Evolutionary conservation across 345 rosid species (phyloP).

Genomic region (Rhodamnia argentea): DNA sequence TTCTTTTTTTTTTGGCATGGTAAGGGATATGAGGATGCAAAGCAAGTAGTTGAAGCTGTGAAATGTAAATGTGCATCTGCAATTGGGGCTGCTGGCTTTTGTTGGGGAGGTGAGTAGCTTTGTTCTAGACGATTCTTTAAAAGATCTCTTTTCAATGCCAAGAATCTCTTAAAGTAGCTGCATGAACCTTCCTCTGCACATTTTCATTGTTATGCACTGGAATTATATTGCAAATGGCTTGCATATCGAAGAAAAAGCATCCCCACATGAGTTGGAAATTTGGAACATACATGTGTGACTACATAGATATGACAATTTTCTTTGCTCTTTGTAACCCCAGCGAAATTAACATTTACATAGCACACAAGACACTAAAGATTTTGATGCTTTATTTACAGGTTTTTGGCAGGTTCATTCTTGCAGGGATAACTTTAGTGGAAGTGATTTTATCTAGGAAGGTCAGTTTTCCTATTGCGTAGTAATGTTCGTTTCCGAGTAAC

Average conservation of each 20-base stretch:
- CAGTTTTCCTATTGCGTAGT: constrained; percentile 1
- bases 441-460: constrained; percentile 62
- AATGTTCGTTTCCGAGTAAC: background rate
- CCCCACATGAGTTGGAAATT: no score
- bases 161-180: no score
- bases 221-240: background rate
- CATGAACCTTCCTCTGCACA: background rate
- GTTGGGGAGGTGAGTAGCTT: constrained; percentile 13
- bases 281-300: no score
- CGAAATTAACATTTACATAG: background rate
- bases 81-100: constrained; percentile 26
- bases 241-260: no score
- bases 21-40: no score
- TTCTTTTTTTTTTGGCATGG: no score
- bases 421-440: constrained; percentile 56
- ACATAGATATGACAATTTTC: no score
- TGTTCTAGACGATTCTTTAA: no score
- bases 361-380: background rate
- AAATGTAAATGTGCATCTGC: constrained; percentile 14
- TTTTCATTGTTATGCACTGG: no score
- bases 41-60: constrained; percentile 3
- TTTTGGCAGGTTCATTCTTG: constrained; percentile 45
- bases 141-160: no score
- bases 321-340: no score
- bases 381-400: constrained; percentile 2